Percentiles rank a stretch among this genome's conserved stretches.
phyloP scores from a whole-genome alignment of 805 yeast species.

The Sugiyamaella mastotermitis region DNA sequence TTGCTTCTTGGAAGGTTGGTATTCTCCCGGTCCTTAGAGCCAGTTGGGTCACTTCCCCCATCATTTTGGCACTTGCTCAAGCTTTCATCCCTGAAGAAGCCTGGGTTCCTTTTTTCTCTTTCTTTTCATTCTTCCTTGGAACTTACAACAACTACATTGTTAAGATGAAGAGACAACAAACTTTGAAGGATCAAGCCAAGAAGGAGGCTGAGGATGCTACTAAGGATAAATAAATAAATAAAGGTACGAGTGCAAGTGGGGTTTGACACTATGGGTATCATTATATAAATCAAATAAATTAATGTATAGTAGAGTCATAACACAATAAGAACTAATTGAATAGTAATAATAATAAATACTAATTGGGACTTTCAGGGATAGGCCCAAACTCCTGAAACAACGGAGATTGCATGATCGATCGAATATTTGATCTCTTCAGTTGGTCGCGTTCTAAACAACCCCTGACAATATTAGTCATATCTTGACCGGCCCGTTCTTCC shows the following conservation, averaged over 20 bases:
- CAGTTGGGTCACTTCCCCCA: constrained; percentile 34
- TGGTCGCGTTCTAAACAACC: constrained; percentile 11
- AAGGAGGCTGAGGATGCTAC: too few relatives aligned
- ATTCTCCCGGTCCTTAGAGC: constrained; percentile 30
- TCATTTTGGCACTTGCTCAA: constrained; percentile 33
- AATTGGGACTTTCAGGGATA: too few relatives aligned
- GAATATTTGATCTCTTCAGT: not conserved
- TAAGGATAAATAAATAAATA: too few relatives aligned
- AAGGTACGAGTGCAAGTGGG: too few relatives aligned
- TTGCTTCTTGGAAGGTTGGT: constrained; percentile 25
- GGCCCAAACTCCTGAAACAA: not conserved
- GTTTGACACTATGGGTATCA: too few relatives aligned
- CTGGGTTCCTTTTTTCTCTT: constrained; percentile 36
- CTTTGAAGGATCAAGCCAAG: too few relatives aligned
- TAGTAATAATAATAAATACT: too few relatives aligned
- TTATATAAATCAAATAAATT: too few relatives aligned
- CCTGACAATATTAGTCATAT: constrained; percentile 13
- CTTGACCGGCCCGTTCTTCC: constrained; percentile 11
- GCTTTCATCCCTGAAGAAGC: constrained; percentile 32
- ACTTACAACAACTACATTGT: constrained; percentile 34
- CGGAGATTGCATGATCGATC: not conserved
- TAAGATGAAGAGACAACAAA: constrained; percentile 21
- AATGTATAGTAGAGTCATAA: too few relatives aligned
- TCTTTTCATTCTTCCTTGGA: constrained; percentile 33
- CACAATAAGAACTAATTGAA: too few relatives aligned